phyloP scores from a whole-genome alignment of 805 yeast genomes.

The Hanseniaspora lachancei region DNA sequence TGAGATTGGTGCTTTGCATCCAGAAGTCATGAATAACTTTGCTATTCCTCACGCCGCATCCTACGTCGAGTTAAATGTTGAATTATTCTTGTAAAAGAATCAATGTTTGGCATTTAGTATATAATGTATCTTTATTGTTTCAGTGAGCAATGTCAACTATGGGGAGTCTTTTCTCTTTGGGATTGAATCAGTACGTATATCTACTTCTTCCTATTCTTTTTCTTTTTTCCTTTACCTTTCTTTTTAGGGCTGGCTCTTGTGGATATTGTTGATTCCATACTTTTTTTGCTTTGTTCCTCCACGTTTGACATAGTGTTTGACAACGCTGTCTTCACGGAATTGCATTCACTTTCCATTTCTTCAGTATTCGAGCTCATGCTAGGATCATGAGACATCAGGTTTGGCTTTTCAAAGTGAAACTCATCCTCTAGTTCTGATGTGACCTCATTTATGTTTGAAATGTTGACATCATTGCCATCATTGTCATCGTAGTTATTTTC shows the following conservation, averaged over 20 bases:
- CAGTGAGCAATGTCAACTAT: neutral
- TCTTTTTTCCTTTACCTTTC: neutral
- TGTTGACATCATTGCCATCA: neutral
- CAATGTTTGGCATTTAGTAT: neutral
- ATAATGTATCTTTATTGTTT: constrained; percentile 2
- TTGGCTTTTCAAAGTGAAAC: neutral
- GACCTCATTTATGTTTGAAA: neutral
- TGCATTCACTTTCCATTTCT: neutral
- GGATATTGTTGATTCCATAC: neutral
- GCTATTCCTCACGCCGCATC: constrained; percentile 91
- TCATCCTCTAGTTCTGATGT: neutral
- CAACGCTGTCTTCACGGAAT: neutral
- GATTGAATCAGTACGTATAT: constrained; percentile 24
- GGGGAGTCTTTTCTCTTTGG: constrained; percentile 17
- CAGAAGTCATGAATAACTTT: constrained; percentile 73
- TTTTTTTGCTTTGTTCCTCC: neutral
- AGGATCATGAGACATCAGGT: neutral
- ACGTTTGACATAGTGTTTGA: neutral
- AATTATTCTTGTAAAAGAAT: constrained; percentile 53
- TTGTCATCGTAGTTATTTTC: neutral
- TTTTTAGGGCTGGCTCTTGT: neutral
- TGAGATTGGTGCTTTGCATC: constrained; percentile 86
- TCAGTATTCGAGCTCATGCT: neutral
- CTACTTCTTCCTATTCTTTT: constrained; percentile 19
- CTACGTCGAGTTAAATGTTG: constrained; percentile 77